Evolutionary conservation across 1,139 yeast genomes (phyloP), one percentile per base, ranked within the genome.

Genomic region (Kazachstania sp.): DNA sequence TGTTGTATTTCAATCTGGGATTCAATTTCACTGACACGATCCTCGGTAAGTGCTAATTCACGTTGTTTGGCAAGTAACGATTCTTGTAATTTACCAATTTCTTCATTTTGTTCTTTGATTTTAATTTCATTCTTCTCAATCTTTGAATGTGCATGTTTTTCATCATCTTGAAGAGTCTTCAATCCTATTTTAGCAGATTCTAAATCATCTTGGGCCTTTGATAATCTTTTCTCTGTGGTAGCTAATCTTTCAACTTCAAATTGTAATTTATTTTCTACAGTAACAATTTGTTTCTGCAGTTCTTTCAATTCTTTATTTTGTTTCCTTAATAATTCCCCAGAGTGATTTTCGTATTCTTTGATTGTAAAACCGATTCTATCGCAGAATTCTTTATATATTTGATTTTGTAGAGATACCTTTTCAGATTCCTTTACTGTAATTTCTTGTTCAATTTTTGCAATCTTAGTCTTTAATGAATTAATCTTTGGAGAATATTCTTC

Each of bases 251-350:
- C 85, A 16, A 61, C 67, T 59, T 85, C 94, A 65, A 87, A 86
- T 15, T 71, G 69, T 29, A 83, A 60, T 58, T 82, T 84, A 51
- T 77, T 82, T 36, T 78, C 71, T 45, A 85, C 67, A 5, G 79
- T 73, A n/a, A 83, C 67, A 28, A 83, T 73, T 36, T 85, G 81
- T 49, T 78, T 78, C 30, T 75, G 68, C 53, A 75, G 78, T 54
- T 79, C 80, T 3, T 84, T 71, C 47, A 83, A 71, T 61, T 84
- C 88, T 54, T 78, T 80, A 1, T 84, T 74, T 48, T 81, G 75
- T 39, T 74, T 72, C 59, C 87, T 75, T 49, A 78, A 60, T 12
- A 78, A 68, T 2, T 79, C 70, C 9, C 92, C 90, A 50, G 83
- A 86, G 28, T 77, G 69, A 41, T 69, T 70, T 61, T 86, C 95